Evolutionary conservation across 176 grass and related monocot species (phyloP), one percentile per base, ranked within the genome.

Genomic region (Bonia amplexicaulis): DNA sequence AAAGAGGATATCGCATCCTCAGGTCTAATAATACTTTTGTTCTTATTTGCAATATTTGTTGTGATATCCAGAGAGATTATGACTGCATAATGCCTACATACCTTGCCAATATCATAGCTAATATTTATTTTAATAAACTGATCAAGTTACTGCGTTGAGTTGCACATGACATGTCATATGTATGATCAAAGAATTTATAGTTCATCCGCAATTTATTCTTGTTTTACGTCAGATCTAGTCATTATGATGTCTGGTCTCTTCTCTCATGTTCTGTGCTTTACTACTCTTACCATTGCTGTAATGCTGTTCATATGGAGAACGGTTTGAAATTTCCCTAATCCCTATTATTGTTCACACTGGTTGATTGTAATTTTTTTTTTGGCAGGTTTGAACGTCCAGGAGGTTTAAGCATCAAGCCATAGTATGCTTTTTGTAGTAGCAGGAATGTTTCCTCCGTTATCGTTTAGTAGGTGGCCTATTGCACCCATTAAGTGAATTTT

Each of bases 361-460:
- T 54, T 31, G 61, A 71, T 39, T 77, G 0, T 16, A 0, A 10
- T 7, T 23, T 29, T 53, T 20, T 44, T 65, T 47, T 63, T 77
- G 75, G 33, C 79, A 95, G 90, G 93, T 85, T 87, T 95, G 84
- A 95, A 39, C 12, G 85, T 95, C 57, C 79, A 92, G 80, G 93
- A 95, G 80, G 84, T 92, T 44, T 95, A 65, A 90, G 79, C 42
- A 44, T 76, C 44, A 71, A 63, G 35, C 25, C 78, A 62, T 65
- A 45, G 13, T 15, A 25, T 29, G 25, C 64, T 57, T 10, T 70
- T n/a, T 77, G 71, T 12, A 22, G 23, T 14, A 37, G 53, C 1
- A 44, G 45, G 15, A 51, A 29, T n/a, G 64, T 26, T 82, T 41
- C 55, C 66, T 71, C 54, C 70, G 52, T 15, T 52, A 63, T 61